These are phyloP conservation scores for Amanita rubescens DNA, from an alignment of 768 basidiomycete genomes.

Conservation along the genomic window DNA sequence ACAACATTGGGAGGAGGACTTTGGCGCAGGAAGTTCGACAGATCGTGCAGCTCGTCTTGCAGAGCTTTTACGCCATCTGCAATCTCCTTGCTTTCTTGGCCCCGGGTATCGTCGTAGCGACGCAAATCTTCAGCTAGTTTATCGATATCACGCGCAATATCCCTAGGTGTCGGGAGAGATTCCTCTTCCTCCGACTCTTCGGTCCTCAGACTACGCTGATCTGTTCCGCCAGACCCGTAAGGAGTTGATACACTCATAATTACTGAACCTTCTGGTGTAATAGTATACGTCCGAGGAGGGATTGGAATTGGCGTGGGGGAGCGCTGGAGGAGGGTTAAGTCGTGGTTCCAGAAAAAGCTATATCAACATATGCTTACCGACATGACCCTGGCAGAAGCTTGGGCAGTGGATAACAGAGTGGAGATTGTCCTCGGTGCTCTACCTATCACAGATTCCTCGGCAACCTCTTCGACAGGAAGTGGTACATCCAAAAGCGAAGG, in stretches of 20 bases:
- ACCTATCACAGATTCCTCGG: conserved; percentile 12
- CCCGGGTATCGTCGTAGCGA: conserved; percentile 46
- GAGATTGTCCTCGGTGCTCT: conserved; percentile 21
- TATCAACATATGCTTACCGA: conserved; percentile 4
- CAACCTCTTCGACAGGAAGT: conserved; percentile 18
- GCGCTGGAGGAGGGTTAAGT: conserved; percentile 3
- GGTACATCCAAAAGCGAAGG: conserved; percentile 32
- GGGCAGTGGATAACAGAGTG: conserved; percentile 26
- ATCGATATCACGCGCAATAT: conserved; percentile 43
- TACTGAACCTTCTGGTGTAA: conserved; percentile 35
- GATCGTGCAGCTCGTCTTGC: conserved; percentile 57
- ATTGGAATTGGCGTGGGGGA: background rate
- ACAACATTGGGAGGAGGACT: conserved; percentile 21
- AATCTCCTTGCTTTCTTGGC: conserved; percentile 57
- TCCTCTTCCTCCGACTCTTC: conserved; percentile 16
- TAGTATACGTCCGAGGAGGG: conserved; percentile 16
- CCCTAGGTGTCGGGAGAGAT: conserved; percentile 42
- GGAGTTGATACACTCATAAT: conserved; percentile 33
- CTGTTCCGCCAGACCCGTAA: conserved; percentile 28
- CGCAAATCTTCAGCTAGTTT: conserved; percentile 49
- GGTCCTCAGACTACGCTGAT: conserved; percentile 25
- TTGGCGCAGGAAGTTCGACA: conserved; percentile 46
- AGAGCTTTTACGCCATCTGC: conserved; percentile 63
- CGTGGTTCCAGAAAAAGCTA: background rate
- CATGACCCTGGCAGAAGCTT: background rate